phyloP scores from a whole-genome alignment of 2,329 filamentous ascomycete species.

The Cladosporium halotolerans region DNA sequence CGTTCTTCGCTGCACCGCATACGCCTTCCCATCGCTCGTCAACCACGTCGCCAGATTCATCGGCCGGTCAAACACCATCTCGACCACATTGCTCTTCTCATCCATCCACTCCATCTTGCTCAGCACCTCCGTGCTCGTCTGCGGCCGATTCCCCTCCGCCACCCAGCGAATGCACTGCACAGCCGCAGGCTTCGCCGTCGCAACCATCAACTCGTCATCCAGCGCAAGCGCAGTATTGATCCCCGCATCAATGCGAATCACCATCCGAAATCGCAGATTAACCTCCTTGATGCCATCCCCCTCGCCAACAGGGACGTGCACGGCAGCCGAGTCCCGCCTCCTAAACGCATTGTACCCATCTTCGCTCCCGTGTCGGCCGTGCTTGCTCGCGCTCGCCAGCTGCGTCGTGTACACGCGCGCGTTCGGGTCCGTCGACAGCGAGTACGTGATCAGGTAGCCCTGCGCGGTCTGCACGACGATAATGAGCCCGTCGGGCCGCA shows the following conservation, averaged over 20 bases:
- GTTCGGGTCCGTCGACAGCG: conserved; percentile 74
- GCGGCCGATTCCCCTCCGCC: conserved; percentile 70
- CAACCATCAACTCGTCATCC: conserved; percentile 87
- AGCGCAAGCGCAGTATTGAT: conserved; percentile 82
- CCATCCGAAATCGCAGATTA: conserved; percentile 89
- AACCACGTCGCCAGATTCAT: conserved; percentile 97
- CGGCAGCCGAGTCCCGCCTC: conserved; percentile 16
- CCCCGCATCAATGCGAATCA: conserved; percentile 94
- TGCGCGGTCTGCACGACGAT: conserved; percentile 80
- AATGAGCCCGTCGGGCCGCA: conserved; percentile 87
- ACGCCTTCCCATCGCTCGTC: conserved; percentile 77
- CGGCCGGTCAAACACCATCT: conserved; percentile 89
- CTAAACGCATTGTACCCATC: conserved; percentile 28
- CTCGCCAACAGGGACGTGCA: conserved; percentile 65
- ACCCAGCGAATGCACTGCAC: conserved; percentile 96
- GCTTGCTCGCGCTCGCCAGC: conserved; percentile 53
- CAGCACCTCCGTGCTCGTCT: conserved; percentile 85
- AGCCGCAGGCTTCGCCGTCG: conserved; percentile 85
- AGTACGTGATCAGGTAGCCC: conserved; percentile 91
- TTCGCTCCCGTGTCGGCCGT: conserved; percentile 46
- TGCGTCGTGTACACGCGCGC: conserved; percentile 79
- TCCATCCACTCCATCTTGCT: conserved; percentile 81
- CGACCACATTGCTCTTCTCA: conserved; percentile 66
- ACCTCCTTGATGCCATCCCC: conserved; percentile 76
- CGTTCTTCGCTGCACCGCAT: conserved; percentile 72